phyloP scores from a whole-genome alignment of 108 stramenopile genomes.

The Aurantiochytrium sp. region DNA sequence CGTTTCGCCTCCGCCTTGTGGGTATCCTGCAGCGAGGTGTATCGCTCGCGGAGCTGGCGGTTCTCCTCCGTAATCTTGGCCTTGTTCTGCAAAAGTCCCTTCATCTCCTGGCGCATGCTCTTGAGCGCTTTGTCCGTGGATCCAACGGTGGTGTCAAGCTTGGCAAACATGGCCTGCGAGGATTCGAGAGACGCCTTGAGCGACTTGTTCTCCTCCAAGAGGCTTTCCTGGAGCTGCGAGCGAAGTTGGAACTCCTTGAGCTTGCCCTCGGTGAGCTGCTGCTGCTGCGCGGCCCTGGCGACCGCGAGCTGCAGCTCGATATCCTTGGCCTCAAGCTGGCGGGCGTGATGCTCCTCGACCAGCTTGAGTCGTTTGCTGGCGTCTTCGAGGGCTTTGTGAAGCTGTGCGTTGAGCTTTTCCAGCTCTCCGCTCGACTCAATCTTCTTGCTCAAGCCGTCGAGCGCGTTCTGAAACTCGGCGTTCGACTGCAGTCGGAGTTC shows the following conservation, averaged over 20 bases:
- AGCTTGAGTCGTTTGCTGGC: background rate
- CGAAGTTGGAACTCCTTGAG: background rate
- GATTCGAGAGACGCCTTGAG: background rate
- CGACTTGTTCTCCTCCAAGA: background rate
- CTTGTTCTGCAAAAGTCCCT: background rate
- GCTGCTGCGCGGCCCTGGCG: background rate
- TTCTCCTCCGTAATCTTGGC: background rate
- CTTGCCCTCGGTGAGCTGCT: background rate
- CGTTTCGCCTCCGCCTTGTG: slow-evolving; percentile 1
- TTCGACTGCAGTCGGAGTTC: background rate
- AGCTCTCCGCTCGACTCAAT: background rate
- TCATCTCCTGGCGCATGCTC: background rate
- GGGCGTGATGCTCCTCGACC: background rate
- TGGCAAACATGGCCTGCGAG: background rate
- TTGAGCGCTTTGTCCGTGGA: background rate
- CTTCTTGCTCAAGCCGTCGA: slow-evolving; percentile 4
- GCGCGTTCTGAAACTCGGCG: background rate
- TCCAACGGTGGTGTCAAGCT: background rate
- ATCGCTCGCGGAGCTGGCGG: background rate
- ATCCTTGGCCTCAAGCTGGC: slow-evolving; percentile 21
- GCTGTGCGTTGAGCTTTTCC: background rate
- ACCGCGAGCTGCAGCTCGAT: background rate
- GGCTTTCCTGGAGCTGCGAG: background rate
- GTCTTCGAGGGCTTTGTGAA: background rate
- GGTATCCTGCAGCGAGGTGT: background rate